phyloP scores from a whole-genome alignment of 441 rosid species.

The Arabidopsis hybrid region DNA sequence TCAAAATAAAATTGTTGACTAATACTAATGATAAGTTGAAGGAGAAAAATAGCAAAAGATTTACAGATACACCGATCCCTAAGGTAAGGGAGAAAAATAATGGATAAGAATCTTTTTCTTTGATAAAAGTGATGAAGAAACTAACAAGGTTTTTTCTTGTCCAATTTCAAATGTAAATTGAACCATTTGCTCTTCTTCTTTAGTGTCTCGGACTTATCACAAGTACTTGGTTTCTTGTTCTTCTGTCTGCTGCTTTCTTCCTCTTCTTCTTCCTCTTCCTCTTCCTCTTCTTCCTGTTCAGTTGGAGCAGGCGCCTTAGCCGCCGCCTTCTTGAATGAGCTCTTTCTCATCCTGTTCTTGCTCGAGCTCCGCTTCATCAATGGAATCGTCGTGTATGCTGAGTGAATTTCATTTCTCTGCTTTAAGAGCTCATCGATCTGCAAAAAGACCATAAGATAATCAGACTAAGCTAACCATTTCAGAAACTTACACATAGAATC shows the following conservation, averaged over 20 bases:
- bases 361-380: slow-evolving; percentile 68
- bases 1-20: slow-evolving; percentile 29
- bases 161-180: slow-evolving; percentile 78
- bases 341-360: slow-evolving; percentile 61
- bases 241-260: slow-evolving; percentile 41
- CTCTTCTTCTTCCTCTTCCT: slow-evolving; percentile 53
- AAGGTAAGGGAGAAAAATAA: slow-evolving; percentile 35
- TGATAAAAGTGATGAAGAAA: background rate
- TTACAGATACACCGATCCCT: slow-evolving; percentile 42
- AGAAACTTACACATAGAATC: background rate
- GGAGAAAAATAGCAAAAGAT: slow-evolving; percentile 23
- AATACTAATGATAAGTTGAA: slow-evolving; percentile 29
- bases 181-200: slow-evolving; percentile 89
- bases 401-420: slow-evolving; percentile 80
- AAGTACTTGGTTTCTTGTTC: slow-evolving; percentile 34
- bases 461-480: background rate
- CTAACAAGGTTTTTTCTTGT: slow-evolving; percentile 91
- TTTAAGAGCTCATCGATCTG: slow-evolving; percentile 90
- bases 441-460: slow-evolving; percentile 2
- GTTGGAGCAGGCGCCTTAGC: slow-evolving; percentile 61
- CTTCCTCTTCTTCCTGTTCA: slow-evolving; percentile 57
- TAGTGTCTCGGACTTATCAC: slow-evolving; percentile 31
- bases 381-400: slow-evolving; percentile 69
- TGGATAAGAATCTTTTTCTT: background rate
- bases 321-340: slow-evolving; percentile 52